phyloP scores from a whole-genome alignment of 495 filamentous ascomycete genomes.

The Cryomyces antarcticus region DNA sequence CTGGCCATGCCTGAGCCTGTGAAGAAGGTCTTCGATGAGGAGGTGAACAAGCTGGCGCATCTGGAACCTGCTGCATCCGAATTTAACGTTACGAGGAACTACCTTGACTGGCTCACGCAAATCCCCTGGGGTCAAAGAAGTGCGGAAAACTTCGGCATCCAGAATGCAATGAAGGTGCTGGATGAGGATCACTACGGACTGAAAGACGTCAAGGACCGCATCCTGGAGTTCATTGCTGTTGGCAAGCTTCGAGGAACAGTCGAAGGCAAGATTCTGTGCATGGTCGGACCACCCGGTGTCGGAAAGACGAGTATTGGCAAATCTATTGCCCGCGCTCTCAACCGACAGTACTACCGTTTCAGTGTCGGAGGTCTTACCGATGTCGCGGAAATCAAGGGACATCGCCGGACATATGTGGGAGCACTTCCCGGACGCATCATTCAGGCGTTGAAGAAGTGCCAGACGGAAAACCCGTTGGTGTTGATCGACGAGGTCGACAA shows the following conservation, averaged over 20 bases:
- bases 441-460: constrained; percentile 96
- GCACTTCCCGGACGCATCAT: constrained; percentile 92
- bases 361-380: constrained; percentile 93
- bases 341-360: constrained; percentile 93
- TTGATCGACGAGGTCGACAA: constrained; percentile 98
- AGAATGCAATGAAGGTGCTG: constrained; percentile 71
- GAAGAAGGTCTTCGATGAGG: constrained; percentile 94
- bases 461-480: constrained; percentile 93
- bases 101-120: constrained; percentile 95
- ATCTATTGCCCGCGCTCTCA: constrained; percentile 83
- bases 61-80: constrained; percentile 88
- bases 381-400: constrained; percentile 99
- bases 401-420: constrained; percentile 89
- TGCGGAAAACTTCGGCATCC: constrained; percentile 88
- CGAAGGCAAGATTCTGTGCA: constrained; percentile 95
- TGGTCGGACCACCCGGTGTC: constrained; percentile 90
- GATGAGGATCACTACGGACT: constrained; percentile 96
- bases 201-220: constrained; percentile 97
- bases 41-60: constrained; percentile 89
- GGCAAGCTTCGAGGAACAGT: constrained; percentile 94
- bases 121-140: constrained; percentile 95
- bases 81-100: constrained; percentile 98
- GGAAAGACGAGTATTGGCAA: constrained; percentile 99
- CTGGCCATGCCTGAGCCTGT: constrained; percentile 93
- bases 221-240: constrained; percentile 96